Percentiles rank a stretch among this genome's conserved stretches.
Evolutionary conservation across 352 stramenopile genomes (phyloP).

Genomic region (Plasmopara halstedii): DNA sequence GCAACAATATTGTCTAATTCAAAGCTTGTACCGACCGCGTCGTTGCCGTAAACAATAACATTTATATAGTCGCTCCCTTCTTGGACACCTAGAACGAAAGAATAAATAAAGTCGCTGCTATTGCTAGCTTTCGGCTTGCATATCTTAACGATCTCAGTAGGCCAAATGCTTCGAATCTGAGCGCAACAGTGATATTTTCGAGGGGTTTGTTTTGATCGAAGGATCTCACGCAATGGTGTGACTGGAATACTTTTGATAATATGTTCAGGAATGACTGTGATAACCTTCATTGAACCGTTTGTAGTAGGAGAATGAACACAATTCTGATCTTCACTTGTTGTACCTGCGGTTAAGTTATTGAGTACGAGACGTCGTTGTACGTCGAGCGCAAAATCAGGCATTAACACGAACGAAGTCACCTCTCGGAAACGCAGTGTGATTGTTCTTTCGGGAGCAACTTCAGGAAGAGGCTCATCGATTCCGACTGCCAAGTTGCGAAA

Average conservation of each 20-base stretch:
- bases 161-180: slow-evolving; percentile 39
- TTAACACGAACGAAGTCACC: slow-evolving; percentile 54
- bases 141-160: slow-evolving; percentile 37
- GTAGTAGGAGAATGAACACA: background rate
- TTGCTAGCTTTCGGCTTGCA: slow-evolving; percentile 29
- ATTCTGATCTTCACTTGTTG: background rate
- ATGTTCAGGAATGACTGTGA: slow-evolving; percentile 35
- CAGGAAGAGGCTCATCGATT: slow-evolving; percentile 21
- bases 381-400: slow-evolving; percentile 37
- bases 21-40: slow-evolving; percentile 40
- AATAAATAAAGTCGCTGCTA: slow-evolving; percentile 44
- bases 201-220: slow-evolving; percentile 24
- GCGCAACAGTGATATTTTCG: slow-evolving; percentile 63
- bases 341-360: background rate
- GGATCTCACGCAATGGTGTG: slow-evolving; percentile 30
- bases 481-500: slow-evolving; percentile 63
- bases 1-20: background rate
- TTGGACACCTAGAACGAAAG: slow-evolving; percentile 52
- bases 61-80: slow-evolving; percentile 44
- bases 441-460: slow-evolving; percentile 3
- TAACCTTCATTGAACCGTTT: slow-evolving; percentile 1
- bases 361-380: slow-evolving; percentile 32
- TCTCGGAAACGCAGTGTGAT: slow-evolving; percentile 62
- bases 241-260: slow-evolving; percentile 44
- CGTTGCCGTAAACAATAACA: slow-evolving; percentile 58